These are phyloP conservation scores for Suhomyces tanzawaensis DNA, from an alignment of 805 yeast species.

Conservation along the genomic window DNA sequence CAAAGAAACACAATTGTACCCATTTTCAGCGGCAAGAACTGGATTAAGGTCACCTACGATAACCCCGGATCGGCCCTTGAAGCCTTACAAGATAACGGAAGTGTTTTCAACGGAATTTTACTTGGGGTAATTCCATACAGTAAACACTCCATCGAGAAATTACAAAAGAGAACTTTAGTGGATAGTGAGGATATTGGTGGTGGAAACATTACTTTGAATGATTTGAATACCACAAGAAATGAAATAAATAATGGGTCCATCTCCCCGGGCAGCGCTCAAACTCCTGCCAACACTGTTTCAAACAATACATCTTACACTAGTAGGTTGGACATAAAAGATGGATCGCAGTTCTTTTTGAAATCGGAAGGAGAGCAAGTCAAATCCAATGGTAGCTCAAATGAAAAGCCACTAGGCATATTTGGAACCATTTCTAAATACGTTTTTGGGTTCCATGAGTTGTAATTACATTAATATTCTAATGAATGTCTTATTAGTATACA, in stretches of 20 bases:
- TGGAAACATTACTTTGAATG: conserved; percentile 6
- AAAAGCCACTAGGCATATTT: conserved; percentile 32
- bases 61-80: conserved; percentile 72
- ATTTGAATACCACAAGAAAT: conserved; percentile 4
- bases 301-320: conserved; percentile 16
- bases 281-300: conserved; percentile 3
- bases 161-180: conserved; percentile 44
- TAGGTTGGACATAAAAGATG: conserved; percentile 40
- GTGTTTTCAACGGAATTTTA: conserved; percentile 60
- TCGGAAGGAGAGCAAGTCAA: conserved; percentile 21
- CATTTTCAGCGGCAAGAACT: conserved; percentile 78
- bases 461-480: no score
- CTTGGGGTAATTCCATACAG: conserved; percentile 72
- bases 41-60: conserved; percentile 89
- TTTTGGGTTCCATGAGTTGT: conserved; percentile 46
- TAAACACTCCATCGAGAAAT: conserved; percentile 57
- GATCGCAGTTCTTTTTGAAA: conserved; percentile 35
- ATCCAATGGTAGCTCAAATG: conserved; percentile 15
- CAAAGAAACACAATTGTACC: conserved; percentile 43
- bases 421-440: conserved; percentile 34
- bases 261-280: neutral
- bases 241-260: neutral
- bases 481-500: neutral
- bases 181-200: conserved; percentile 51
- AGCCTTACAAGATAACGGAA: conserved; percentile 83